These are phyloP conservation scores for Termitomyces sp. DNA, from an alignment of 768 basidiomycete species.

Conservation along the genomic window DNA sequence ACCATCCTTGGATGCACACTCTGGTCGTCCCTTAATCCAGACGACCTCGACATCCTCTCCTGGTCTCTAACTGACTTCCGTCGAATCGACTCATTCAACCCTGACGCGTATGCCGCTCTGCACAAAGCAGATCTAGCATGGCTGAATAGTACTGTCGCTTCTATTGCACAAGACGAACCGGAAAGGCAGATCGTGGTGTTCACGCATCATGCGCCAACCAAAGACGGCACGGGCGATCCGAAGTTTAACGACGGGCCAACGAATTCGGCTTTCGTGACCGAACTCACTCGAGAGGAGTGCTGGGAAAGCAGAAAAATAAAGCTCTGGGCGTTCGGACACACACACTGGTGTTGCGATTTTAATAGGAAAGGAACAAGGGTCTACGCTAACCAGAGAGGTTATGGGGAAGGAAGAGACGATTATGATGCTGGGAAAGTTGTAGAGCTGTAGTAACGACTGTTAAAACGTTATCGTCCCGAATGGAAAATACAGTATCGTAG, in stretches of 20 bases:
- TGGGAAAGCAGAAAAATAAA: slow-evolving; percentile 24
- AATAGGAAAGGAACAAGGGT: slow-evolving; percentile 26
- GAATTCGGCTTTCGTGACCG: slow-evolving; percentile 28
- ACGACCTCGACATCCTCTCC: slow-evolving; percentile 22
- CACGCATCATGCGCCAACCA: slow-evolving; percentile 39
- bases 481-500: too few relatives aligned
- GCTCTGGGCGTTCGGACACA: slow-evolving; percentile 39
- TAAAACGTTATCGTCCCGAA: too few relatives aligned
- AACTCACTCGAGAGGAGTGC: slow-evolving; percentile 20
- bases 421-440: slow-evolving; percentile 2
- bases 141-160: slow-evolving; percentile 23
- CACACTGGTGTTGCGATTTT: slow-evolving; percentile 37
- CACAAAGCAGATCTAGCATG: slow-evolving; percentile 28
- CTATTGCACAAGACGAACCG: slow-evolving; percentile 23
- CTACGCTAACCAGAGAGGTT: slow-evolving; percentile 31
- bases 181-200: slow-evolving; percentile 28
- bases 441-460: neutral
- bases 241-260: slow-evolving; percentile 20
- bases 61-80: slow-evolving; percentile 30
- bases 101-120: neutral
- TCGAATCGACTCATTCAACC: slow-evolving; percentile 22
- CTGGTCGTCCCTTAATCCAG: slow-evolving; percentile 28
- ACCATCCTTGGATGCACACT: slow-evolving; percentile 40
- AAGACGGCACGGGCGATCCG: slow-evolving; percentile 28
- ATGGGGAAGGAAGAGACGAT: slow-evolving; percentile 2